Evolutionary conservation across 1,284 basidiomycete genomes (phyloP), one percentile per base, ranked within the genome.

Genomic region (Marasmius tenuissimus): DNA sequence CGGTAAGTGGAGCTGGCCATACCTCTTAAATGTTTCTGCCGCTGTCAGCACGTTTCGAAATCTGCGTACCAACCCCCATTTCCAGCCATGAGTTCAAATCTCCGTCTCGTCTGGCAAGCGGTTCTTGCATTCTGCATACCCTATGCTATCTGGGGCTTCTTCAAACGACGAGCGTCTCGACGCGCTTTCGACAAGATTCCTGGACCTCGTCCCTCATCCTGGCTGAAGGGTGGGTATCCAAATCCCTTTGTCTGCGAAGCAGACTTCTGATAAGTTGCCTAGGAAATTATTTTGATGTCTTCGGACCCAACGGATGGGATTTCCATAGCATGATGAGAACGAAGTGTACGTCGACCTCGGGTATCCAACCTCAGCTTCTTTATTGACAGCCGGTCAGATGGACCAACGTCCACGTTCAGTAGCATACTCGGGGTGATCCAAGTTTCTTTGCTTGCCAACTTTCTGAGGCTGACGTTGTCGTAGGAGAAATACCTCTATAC

Each of bases 161-260:
- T 49, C 4, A 49, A 49, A 18, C 11, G 48, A 49, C 18, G 48
- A 49, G 10, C 48, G 10, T n/a, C 48, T n/a, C 27, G 18, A 6
- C 27, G 11, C 18, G 27, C 18, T 20, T 18, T 54, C n/a, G 34
- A 54, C 35, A 73, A 73, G 48, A 60, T 78, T 12, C 73, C 74
- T n/a, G 74, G 75, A 3, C 76, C 76, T 3, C 56, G 63, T 12
- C 59, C 69, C 11, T 51, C 61, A 18, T 75, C 74, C 16, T 70
- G 69, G 45, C 62, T 64, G 61, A 71, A 62, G 61, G 71, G 73
- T 73, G 27, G 27, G 27, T 27, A 27, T 4, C 27, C 4, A 38
- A 14, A 10, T 50, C 48, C 39, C 33, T 59, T 45, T 4, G 9
- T n/a, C 48, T 27, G 18, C 14, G 3, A 9, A 27, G 5, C 27